A percentile compares a stretch with the other conserved stretches of the same genome.
Evolutionary conservation across 2,329 filamentous ascomycete species (phyloP).

Genomic region (Scedosporium dehoogii): DNA sequence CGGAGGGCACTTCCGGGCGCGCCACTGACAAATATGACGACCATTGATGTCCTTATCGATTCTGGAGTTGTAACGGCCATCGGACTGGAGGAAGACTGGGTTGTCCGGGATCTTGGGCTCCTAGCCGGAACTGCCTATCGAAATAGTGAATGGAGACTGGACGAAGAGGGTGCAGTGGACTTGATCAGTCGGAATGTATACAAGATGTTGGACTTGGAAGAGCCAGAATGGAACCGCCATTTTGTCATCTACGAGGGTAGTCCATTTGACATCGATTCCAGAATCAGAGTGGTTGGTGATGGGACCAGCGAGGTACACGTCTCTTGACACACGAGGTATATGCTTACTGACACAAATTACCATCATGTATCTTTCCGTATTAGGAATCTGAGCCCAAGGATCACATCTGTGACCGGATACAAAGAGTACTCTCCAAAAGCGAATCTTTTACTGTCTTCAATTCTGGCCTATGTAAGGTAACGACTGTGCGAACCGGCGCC

Average conservation of each 20-base stretch:
- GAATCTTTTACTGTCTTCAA: too few species aligned
- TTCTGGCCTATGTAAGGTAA: not conserved
- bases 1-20: conserved; percentile 53
- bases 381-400: too few species aligned
- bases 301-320: conserved; percentile 8
- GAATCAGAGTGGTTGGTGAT: conserved; percentile 40
- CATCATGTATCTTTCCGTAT: too few species aligned
- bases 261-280: conserved; percentile 49
- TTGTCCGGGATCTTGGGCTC: conserved; percentile 48
- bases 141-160: conserved; percentile 42
- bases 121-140: conserved; percentile 48
- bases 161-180: conserved; percentile 43
- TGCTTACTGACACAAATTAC: not conserved
- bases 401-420: too few species aligned
- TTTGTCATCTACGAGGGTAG: conserved; percentile 56
- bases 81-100: conserved; percentile 52
- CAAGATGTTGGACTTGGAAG: conserved; percentile 41
- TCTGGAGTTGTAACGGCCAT: conserved; percentile 50
- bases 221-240: conserved; percentile 25
- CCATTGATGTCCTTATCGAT: conserved; percentile 44
- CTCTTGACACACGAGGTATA: not conserved
- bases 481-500: not conserved
- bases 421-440: too few species aligned
- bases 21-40: conserved; percentile 55
- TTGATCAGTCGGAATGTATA: conserved; percentile 49